Evolutionary conservation across 495 filamentous ascomycete species (phyloP), one percentile per base, ranked within the genome.

Genomic region (Penicillium diatomitis): DNA sequence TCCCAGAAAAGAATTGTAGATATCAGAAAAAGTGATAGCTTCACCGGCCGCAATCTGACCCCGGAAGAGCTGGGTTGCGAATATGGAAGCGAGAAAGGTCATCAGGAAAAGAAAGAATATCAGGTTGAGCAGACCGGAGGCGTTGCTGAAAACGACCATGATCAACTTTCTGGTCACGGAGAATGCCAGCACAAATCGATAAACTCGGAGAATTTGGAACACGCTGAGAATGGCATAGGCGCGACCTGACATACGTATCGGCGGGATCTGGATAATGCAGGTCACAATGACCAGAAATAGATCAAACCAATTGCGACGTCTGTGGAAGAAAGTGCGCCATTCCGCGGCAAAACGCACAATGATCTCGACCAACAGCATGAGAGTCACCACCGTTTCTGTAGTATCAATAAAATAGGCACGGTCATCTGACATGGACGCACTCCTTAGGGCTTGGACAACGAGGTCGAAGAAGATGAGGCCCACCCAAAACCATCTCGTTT

Each of bases 31-130:
- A 2, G 87, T 84, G 50, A 90, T 78, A 37, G 67, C 61, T 49
- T 90, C 79, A 9, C 66, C 37, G 9, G 58, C 37, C 4, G 86
- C 83, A 8, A 99, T 75, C 52, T 94, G 83, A 7, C 90, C 89
- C 10, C 92, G 86, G 58, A 97, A 92, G 28, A 97, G 80, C 60
- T 99, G 91, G 6, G 85, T 83, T 30, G 91, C 92, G 55, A 99
- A 94, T 39, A 99, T 92, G 6, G 92, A 83, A 52, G 86, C 86
- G 12, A 99, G 76, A 55, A 94, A 97, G 10, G 90, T 95, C 54
- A 97, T 87, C 46, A 99, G 75, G 66, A 96, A 91, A 54, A 97
- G 87, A 62, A 99, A 99, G 6, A 95, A 73, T 62, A 99, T 92
- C 38, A 99, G 72, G 65, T 99, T 99, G 12, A 86, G 77, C 46